phyloP scores from a whole-genome alignment of 805 yeast species.

The Wickerhamiella vanderwaltii region DNA sequence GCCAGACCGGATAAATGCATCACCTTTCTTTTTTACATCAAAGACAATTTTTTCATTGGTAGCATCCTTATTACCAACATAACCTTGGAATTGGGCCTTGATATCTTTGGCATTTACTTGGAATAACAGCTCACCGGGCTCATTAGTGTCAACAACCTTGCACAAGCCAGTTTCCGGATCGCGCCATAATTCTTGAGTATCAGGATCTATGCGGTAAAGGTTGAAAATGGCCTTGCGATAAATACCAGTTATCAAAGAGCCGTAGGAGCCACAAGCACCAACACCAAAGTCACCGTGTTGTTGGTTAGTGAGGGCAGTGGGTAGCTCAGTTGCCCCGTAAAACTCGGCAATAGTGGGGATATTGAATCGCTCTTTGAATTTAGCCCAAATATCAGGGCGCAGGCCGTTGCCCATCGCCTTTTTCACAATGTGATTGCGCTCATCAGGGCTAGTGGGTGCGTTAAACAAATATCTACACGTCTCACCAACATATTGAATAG shows the following conservation, averaged over 20 bases:
- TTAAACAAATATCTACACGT: conserved; percentile 75
- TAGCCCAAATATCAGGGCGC: conserved; percentile 77
- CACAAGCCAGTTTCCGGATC: conserved; percentile 56
- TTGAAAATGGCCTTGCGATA: conserved; percentile 38
- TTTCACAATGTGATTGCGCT: conserved; percentile 43
- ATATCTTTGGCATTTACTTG: conserved; percentile 50
- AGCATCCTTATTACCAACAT: conserved; percentile 66
- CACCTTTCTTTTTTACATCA: conserved; percentile 72
- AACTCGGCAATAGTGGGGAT: conserved; percentile 75
- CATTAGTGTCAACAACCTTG: conserved; percentile 39
- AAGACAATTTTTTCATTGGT: conserved; percentile 62
- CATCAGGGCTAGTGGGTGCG: conserved; percentile 49
- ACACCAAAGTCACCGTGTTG: conserved; percentile 71
- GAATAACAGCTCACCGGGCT: conserved; percentile 85
- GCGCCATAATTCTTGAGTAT: conserved; percentile 57
- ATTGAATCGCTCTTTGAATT: conserved; percentile 64
- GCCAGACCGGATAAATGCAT: conserved; percentile 84
- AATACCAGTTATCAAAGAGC: conserved; percentile 34
- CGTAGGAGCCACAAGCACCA: conserved; percentile 81
- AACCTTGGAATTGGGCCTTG: conserved; percentile 79
- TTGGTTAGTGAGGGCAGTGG: conserved; percentile 70
- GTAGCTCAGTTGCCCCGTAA: conserved; percentile 88
- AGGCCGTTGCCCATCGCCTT: conserved; percentile 87
- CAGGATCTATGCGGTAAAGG: conserved; percentile 67
- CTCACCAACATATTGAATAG: conserved; percentile 89